Base-by-base conservation (phyloP, 1,284 basidiomycete species). In the Amylostereum areolatum region DNA sequence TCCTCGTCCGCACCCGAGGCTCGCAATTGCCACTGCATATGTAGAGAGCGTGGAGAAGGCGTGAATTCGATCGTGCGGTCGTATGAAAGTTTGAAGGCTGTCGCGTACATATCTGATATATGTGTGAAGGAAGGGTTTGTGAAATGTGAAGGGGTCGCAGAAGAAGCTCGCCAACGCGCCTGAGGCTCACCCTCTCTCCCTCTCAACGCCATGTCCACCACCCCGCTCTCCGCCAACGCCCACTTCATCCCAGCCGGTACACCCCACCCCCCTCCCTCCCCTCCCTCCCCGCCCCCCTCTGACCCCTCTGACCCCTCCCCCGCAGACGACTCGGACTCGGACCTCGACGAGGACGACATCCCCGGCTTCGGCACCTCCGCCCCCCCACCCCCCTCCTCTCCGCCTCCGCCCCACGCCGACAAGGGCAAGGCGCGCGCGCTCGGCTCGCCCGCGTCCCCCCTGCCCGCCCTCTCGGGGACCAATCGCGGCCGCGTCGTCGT, bases 261-360 rank as follows among this genome's bases (percentile, higher is more conserved):
- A 62, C 46, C 29, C n/a, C 5, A 2, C 5, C 3, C 18, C n/a
- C 12, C 3, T 10, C 30, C 18, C 12, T 24, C 30, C 25, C 33
- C 33, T 32, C 35, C 3, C 8, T 50, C 10, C 7, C 39, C 32
- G 37, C 29, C 37, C 43, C 64, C 58, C 64, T 35, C 45, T 47
- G 33, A 53, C 36, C 9, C 24, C 31, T 29, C 25, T 10, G 18
- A 51, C 18, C 18, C 18, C 18, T 18, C 18, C 18, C 18, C 18
- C 18, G 45, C 54, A 71, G 80, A 84, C 60, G 85, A 89, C 10
- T 49, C 42, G 50, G 89, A 90, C 46, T 85, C 87, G 51, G 88
- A 90, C 64, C 64, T 87, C 45, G 83, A 90, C 66, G 88, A 91
- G 59, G 83, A 84, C 43, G 71, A 78, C 64, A 87, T 91, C 46